These are phyloP conservation scores for Dalbergia cultrata DNA, from an alignment of 306 rosid species.

Conservation along the genomic window DNA sequence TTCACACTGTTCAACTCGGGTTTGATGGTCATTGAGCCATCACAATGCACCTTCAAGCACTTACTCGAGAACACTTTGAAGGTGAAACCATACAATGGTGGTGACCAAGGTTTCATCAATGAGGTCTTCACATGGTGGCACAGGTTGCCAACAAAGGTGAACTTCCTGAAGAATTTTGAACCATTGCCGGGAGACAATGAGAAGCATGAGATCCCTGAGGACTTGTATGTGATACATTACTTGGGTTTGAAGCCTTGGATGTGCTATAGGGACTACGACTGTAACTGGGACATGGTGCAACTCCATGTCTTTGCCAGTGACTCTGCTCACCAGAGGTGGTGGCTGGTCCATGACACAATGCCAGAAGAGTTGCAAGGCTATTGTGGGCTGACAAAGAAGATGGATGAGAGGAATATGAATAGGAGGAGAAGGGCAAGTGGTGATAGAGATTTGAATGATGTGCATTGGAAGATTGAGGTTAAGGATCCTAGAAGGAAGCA, in stretches of 20 bases:
- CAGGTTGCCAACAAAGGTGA: conserved; percentile 56
- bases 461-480: conserved; percentile 65
- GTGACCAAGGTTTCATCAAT: conserved; percentile 79
- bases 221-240: conserved; percentile 61
- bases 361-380: conserved; percentile 48
- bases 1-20: conserved; percentile 68
- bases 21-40: conserved; percentile 73
- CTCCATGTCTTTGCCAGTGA: conserved; percentile 62
- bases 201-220: conserved; percentile 22
- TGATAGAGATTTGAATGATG: conserved; percentile 46
- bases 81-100: conserved; percentile 68
- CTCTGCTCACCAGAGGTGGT: conserved; percentile 67
- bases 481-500: conserved; percentile 63
- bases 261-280: conserved; percentile 81
- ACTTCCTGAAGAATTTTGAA: conserved; percentile 51
- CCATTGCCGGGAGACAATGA: neutral
- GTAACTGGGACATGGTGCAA: conserved; percentile 70
- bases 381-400: conserved; percentile 67
- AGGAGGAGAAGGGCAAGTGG: conserved; percentile 57
- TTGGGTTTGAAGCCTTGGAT: conserved; percentile 85
- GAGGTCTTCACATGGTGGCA: conserved; percentile 86
- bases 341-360: conserved; percentile 70
- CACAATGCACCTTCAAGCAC: conserved; percentile 61
- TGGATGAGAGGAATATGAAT: conserved; percentile 53
- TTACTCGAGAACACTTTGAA: conserved; percentile 52